A percentile compares a stretch with the other conserved stretches of the same genome.
These are phyloP conservation scores for Xylariaceae sp. DNA, from an alignment of 2,329 filamentous ascomycete genomes.

Conservation along the genomic window DNA sequence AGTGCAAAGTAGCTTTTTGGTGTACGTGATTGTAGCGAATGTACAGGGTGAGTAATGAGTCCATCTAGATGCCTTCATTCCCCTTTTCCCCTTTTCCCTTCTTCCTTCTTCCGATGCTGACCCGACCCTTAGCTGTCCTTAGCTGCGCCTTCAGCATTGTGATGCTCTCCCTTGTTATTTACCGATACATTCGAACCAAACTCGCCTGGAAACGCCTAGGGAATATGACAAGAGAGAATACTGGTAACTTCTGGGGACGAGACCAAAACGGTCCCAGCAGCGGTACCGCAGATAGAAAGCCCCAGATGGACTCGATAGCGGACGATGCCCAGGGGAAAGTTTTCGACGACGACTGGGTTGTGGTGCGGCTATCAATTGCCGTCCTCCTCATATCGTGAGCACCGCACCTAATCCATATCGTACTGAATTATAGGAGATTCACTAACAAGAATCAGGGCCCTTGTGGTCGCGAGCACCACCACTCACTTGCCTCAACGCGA, in stretches of 20 bases:
- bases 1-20: slow-evolving; percentile 22
- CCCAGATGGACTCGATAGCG: slow-evolving; percentile 2
- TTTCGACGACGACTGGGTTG: slow-evolving; percentile 25
- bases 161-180: slow-evolving; percentile 17
- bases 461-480: slow-evolving; percentile 22
- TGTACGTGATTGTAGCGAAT: slow-evolving; percentile 24
- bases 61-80: too few species aligned
- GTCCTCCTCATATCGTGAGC: slow-evolving; percentile 22
- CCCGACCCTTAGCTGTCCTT: slow-evolving; percentile 10
- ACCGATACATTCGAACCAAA: slow-evolving; percentile 18
- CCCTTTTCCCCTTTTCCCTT: neutral
- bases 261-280: slow-evolving; percentile 5
- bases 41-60: slow-evolving; percentile 12
- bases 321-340: slow-evolving; percentile 9
- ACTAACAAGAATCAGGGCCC: slow-evolving; percentile 13
- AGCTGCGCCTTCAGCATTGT: slow-evolving; percentile 20
- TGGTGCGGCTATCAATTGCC: slow-evolving; percentile 21
- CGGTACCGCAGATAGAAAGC: slow-evolving; percentile 3
- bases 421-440: neutral
- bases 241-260: slow-evolving; percentile 12
- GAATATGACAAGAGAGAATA: neutral
- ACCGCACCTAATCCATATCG: neutral
- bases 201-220: slow-evolving; percentile 15
- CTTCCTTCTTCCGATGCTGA: slow-evolving; percentile 3
- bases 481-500: slow-evolving; percentile 22